Conservation (phyloP, 2,329 filamentous ascomycete genomes). For the Ascochyta pisi region DNA sequence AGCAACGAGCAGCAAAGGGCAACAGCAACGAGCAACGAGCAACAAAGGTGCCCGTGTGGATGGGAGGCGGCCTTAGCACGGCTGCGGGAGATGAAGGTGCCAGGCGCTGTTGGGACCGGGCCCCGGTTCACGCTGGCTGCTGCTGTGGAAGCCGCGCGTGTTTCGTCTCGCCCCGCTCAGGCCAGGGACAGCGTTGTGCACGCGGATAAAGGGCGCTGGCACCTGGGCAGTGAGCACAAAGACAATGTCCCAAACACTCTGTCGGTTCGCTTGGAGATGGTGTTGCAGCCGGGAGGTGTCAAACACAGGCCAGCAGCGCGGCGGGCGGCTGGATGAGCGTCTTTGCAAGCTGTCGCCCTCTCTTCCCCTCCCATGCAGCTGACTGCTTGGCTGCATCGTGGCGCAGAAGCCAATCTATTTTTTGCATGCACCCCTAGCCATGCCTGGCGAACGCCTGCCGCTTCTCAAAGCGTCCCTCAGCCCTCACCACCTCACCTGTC, state of each 20-base stretch:
- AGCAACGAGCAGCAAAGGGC: too few species aligned
- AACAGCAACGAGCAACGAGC: too few species aligned
- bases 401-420: conserved; percentile 20
- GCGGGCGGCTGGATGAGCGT: conserved; percentile 10
- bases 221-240: conserved; percentile 2
- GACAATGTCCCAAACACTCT: conserved; percentile 8
- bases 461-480: conserved; percentile 5
- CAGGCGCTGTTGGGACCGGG: conserved; percentile 14
- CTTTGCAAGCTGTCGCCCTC: conserved; percentile 6
- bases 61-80: conserved; percentile 12
- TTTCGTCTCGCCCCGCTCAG: conserved; percentile 19
- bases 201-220: conserved; percentile 8
- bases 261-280: conserved; percentile 13
- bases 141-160: conserved; percentile 19
- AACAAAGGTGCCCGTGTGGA: conserved; percentile 9
- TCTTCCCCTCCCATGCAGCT: conserved; percentile 15
- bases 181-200: conserved; percentile 12
- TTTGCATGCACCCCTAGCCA: conserved; percentile 13
- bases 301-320: conserved; percentile 14
- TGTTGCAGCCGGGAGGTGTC: conserved; percentile 14
- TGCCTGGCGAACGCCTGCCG: conserved; percentile 14
- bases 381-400: conserved; percentile 21
- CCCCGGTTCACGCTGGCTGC: conserved; percentile 7
- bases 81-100: conserved; percentile 18
- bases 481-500: conserved; percentile 11